These are phyloP conservation scores for Ascoidea tarda DNA, from an alignment of 805 yeast genomes.

Conservation along the genomic window DNA sequence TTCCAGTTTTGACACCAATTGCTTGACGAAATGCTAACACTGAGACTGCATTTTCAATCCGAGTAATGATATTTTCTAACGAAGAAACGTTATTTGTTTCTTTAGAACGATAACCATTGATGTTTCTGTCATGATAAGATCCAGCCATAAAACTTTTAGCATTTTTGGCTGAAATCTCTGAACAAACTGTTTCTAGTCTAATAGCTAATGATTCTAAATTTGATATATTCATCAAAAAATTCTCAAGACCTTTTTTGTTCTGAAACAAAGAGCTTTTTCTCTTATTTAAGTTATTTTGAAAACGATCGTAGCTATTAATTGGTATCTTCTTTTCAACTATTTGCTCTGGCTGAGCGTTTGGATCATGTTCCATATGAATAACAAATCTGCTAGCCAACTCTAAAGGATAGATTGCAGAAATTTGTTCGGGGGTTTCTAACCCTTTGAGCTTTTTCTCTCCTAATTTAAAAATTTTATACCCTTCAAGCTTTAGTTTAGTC, in stretches of 20 bases:
- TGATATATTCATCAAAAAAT: slow-evolving; percentile 16
- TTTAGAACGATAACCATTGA: slow-evolving; percentile 6
- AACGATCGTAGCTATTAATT: too few relatives aligned
- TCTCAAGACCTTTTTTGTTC: slow-evolving; percentile 13
- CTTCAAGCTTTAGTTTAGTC: slow-evolving; percentile 46
- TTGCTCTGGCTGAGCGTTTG: slow-evolving; percentile 11
- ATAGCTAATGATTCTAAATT: slow-evolving; percentile 37
- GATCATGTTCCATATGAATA: slow-evolving; percentile 19
- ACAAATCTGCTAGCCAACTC: slow-evolving; percentile 46
- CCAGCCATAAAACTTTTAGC: slow-evolving; percentile 1
- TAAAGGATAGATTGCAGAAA: slow-evolving; percentile 65
- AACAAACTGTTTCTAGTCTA: slow-evolving; percentile 41
- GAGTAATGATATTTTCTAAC: slow-evolving; percentile 48
- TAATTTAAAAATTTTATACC: slow-evolving; percentile 47
- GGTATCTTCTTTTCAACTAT: background rate
- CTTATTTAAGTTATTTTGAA: too few relatives aligned
- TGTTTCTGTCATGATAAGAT: background rate
- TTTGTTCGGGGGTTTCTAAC: slow-evolving; percentile 77
- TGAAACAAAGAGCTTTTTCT: slow-evolving; percentile 9
- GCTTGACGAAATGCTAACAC: slow-evolving; percentile 27
- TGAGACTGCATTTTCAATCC: slow-evolving; percentile 50
- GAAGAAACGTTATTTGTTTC: slow-evolving; percentile 35
- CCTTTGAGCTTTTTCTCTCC: slow-evolving; percentile 90
- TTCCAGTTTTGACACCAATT: background rate
- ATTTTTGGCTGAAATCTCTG: slow-evolving; percentile 25